Percentiles rank a stretch among this genome's conserved stretches.
These are phyloP conservation scores for Acer negundo DNA, from an alignment of 345 rosid genomes.

Conservation along the genomic window DNA sequence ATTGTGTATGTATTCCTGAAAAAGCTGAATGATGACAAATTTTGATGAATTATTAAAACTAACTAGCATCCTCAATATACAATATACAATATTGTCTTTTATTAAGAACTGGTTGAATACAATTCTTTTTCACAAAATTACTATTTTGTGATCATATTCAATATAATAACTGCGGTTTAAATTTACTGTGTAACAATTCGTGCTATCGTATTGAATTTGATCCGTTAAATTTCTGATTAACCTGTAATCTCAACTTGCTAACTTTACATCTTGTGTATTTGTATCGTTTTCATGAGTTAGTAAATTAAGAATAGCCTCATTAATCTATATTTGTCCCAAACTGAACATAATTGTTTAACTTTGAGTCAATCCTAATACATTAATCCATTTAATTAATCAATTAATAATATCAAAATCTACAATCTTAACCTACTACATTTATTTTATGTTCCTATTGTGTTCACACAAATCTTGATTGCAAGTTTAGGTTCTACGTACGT, in stretches of 20 bases:
- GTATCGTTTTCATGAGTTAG: neutral
- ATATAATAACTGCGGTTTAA: too few species aligned
- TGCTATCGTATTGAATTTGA: too few species aligned
- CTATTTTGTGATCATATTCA: too few species aligned
- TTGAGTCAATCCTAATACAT: neutral
- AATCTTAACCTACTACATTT: too few species aligned
- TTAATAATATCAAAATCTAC: too few species aligned
- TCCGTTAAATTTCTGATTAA: too few species aligned
- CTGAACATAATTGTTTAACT: neutral
- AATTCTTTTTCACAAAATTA: neutral
- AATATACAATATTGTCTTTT: neutral
- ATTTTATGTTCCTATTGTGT: too few species aligned
- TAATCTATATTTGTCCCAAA: neutral
- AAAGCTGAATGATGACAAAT: conserved; percentile 27
- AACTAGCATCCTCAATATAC: conserved; percentile 13
- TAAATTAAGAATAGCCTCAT: neutral
- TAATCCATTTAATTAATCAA: neutral
- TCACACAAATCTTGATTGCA: too few species aligned
- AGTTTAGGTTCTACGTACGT: too few species aligned
- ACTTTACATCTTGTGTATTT: too few species aligned
- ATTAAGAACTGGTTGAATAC: neutral
- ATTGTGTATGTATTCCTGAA: conserved; percentile 4
- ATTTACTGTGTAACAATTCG: too few species aligned
- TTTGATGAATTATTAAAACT: conserved; percentile 22
- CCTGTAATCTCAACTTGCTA: neutral